Evolutionary conservation across 2,329 filamentous ascomycete species (phyloP).

Genomic region (Neurospora sp.): DNA sequence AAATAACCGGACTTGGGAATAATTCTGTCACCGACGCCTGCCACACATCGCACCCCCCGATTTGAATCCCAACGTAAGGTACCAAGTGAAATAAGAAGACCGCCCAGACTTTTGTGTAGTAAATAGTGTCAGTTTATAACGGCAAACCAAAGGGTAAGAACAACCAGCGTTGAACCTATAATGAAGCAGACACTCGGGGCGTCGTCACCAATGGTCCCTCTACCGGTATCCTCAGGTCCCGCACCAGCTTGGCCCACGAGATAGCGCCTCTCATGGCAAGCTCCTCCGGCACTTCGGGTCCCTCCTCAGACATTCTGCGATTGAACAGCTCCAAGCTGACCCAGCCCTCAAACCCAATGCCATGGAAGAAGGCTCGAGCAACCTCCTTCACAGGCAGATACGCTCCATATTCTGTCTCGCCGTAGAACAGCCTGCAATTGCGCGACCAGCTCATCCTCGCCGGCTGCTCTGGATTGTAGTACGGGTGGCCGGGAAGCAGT

Average conservation of each 20-base stretch:
- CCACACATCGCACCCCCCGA: neutral
- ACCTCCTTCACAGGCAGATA: constrained; percentile 59
- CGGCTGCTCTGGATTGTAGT: constrained; percentile 47
- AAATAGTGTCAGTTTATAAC: neutral
- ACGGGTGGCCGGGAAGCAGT: constrained; percentile 45
- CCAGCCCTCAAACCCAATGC: constrained; percentile 58
- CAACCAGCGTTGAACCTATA: constrained; percentile 15
- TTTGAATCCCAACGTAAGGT: neutral
- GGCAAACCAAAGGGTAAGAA: neutral
- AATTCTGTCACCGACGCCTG: neutral
- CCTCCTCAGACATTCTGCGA: constrained; percentile 42
- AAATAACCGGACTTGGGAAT: neutral
- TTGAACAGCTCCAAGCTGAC: constrained; percentile 64
- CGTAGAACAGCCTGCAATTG: constrained; percentile 62
- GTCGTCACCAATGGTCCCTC: constrained; percentile 7
- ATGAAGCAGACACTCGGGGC: constrained; percentile 24
- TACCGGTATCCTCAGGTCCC: constrained; percentile 25
- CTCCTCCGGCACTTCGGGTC: constrained; percentile 39
- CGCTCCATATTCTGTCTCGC: constrained; percentile 49
- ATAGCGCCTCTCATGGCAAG: constrained; percentile 35
- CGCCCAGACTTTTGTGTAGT: neutral
- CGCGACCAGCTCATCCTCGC: constrained; percentile 68
- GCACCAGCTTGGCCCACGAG: constrained; percentile 38
- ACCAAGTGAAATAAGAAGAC: neutral
- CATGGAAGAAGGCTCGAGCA: constrained; percentile 49